Conservation (phyloP, 169 alveolate species). For the Eimeria sp. region DNA sequence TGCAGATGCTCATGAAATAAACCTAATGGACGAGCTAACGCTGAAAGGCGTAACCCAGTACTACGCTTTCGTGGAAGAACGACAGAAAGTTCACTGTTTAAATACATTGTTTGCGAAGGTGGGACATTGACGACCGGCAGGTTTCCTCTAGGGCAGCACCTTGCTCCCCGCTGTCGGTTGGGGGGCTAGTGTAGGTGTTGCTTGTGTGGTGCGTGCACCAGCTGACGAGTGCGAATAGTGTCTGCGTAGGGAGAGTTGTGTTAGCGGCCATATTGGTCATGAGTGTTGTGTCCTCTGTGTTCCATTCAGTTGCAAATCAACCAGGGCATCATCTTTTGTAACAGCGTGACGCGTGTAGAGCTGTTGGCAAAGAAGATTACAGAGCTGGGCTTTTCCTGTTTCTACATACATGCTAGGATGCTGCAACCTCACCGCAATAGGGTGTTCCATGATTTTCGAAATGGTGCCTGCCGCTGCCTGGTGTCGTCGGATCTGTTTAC, state of each 20-base stretch:
- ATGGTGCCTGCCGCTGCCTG: conserved; percentile 97
- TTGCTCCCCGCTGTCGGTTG: not conserved
- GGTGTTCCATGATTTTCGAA: conserved; percentile 98
- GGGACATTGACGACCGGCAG: conserved; percentile 41
- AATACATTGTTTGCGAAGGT: conserved; percentile 97
- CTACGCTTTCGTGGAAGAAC: conserved; percentile 99
- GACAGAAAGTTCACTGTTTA: conserved; percentile 99
- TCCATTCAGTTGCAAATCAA: conserved; percentile 96
- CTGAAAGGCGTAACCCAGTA: conserved; percentile 99
- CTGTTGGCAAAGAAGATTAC: conserved; percentile 99
- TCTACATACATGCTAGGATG: conserved; percentile 99
- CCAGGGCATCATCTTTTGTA: conserved; percentile 99
- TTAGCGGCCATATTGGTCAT: not conserved
- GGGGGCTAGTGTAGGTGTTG: too few species aligned
- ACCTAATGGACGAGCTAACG: conserved; percentile 99
- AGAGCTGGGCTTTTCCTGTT: conserved; percentile 99
- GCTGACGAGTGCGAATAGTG: not conserved
- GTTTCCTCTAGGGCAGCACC: not conserved
- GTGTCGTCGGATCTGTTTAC: conserved; percentile 98
- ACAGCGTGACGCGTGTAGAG: conserved; percentile 99
- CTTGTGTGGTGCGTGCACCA: not conserved
- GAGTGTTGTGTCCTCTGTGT: not conserved
- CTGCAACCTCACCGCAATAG: conserved; percentile 97
- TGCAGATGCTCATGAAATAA: conserved; percentile 98
- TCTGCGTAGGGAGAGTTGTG: not conserved